Evolutionary conservation across 768 basidiomycete species (phyloP).

Genomic region (Hydnum rufescens): DNA sequence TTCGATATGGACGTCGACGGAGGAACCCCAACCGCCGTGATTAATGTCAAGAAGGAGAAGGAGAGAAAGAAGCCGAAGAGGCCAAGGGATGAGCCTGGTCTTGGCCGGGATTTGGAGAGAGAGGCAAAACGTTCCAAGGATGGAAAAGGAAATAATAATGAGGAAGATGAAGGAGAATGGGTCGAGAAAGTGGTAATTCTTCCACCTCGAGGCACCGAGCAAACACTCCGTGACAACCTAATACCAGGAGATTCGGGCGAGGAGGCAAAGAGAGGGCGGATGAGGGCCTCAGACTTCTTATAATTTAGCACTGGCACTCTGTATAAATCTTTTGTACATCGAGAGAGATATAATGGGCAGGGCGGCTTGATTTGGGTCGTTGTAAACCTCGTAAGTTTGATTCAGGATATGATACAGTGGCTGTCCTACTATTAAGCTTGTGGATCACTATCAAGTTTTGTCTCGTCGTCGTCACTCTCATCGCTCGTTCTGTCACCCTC

Average conservation of each 20-base stretch:
- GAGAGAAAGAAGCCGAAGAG: constrained; percentile 25
- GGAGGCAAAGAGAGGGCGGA: constrained; percentile 24
- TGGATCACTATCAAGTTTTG: no score
- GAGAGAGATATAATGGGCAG: no score
- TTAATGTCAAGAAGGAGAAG: constrained; percentile 11
- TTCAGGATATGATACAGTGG: no score
- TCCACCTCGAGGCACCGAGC: constrained; percentile 28
- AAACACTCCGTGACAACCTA: constrained; percentile 14
- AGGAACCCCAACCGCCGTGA: not conserved
- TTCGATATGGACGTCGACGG: constrained; percentile 50
- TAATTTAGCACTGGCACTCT: no score
- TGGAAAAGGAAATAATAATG: constrained; percentile 19
- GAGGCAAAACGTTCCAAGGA: constrained; percentile 18
- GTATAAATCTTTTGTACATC: no score
- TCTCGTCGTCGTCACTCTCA: constrained; percentile 9
- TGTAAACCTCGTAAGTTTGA: no score
- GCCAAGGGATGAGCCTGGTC: constrained; percentile 15
- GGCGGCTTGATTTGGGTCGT: no score
- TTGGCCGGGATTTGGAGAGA: constrained; percentile 20
- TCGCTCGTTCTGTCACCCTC: constrained; percentile 16
- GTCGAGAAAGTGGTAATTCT: constrained; percentile 38
- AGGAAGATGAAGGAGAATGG: constrained; percentile 35
- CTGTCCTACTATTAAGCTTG: no score
- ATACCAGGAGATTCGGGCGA: constrained; percentile 11
- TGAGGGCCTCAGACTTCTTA: constrained; percentile 60